These are phyloP conservation scores for Bothriochloa decipiens DNA, from an alignment of 176 grass and related monocot species.

Conservation along the genomic window DNA sequence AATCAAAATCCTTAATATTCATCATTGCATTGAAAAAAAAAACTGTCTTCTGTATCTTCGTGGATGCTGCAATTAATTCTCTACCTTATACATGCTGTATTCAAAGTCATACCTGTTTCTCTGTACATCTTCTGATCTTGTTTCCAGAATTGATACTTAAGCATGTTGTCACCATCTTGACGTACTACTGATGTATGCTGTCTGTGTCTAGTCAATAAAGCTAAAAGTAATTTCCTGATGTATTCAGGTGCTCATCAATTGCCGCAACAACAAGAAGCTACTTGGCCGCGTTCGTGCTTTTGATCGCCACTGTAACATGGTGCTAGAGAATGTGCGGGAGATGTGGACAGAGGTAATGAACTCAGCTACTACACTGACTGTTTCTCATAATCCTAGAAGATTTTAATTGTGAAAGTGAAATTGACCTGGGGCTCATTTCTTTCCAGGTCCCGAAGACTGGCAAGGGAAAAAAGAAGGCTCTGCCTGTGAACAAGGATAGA, in stretches of 20 bases:
- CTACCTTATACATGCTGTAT: background rate
- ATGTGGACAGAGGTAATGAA: slow-evolving; percentile 82
- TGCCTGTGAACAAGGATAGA: slow-evolving; percentile 79
- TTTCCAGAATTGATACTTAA: background rate
- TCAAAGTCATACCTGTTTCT: background rate
- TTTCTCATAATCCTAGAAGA: background rate
- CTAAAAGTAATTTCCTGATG: background rate
- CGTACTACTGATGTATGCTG: background rate
- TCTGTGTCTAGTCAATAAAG: background rate
- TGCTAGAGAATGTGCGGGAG: slow-evolving; percentile 73
- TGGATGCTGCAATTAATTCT: background rate
- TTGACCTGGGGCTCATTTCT: slow-evolving; percentile 21
- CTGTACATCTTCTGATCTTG: background rate
- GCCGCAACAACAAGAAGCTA: slow-evolving; percentile 78
- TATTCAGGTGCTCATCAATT: slow-evolving; percentile 75
- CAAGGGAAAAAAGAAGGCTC: slow-evolving; percentile 81
- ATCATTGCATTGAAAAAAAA: background rate
- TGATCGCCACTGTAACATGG: slow-evolving; percentile 89
- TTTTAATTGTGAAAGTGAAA: background rate
- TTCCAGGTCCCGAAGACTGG: slow-evolving; percentile 71
- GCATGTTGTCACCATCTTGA: background rate
- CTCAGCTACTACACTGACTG: background rate
- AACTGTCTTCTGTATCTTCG: background rate
- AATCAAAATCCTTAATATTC: background rate
- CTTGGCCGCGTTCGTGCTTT: slow-evolving; percentile 76